Conservation (phyloP, 1,284 basidiomycete genomes). For the Sanghuangporus sanghuang region DNA sequence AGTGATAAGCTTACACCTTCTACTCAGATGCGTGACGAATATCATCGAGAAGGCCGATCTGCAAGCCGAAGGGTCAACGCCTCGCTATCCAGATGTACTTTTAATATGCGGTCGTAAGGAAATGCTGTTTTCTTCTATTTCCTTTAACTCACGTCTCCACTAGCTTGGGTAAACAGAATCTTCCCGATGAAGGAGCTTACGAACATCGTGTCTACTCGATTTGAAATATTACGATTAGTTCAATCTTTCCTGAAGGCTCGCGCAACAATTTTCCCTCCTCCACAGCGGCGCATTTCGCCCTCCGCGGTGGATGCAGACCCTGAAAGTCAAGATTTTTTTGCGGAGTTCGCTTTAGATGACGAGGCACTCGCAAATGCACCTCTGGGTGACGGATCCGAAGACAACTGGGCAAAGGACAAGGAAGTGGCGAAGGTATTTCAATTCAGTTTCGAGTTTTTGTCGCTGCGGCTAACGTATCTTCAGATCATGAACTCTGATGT, state of each 20-base stretch:
- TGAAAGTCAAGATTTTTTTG: conserved; percentile 77
- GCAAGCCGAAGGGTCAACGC: conserved; percentile 24
- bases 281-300: conserved; percentile 33
- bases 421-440: conserved; percentile 37
- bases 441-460: neutral
- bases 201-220: conserved; percentile 35
- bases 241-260: conserved; percentile 66
- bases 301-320: conserved; percentile 37
- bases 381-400: conserved; percentile 24
- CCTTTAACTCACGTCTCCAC: conserved; percentile 6
- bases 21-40: conserved; percentile 58
- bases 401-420: conserved; percentile 36
- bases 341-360: conserved; percentile 48
- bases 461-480: conserved; percentile 14
- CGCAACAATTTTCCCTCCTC: conserved; percentile 41
- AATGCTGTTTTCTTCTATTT: neutral
- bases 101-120: conserved; percentile 59
- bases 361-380: conserved; percentile 55
- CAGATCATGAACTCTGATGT: conserved; percentile 54
- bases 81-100: conserved; percentile 60
- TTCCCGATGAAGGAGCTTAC: conserved; percentile 43
- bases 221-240: conserved; percentile 55
- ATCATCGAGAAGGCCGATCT: conserved; percentile 52
- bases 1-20: conserved; percentile 35
- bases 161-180: conserved; percentile 61